phyloP scores from a whole-genome alignment of 306 rosid genomes.

The Lotus japonicus region DNA sequence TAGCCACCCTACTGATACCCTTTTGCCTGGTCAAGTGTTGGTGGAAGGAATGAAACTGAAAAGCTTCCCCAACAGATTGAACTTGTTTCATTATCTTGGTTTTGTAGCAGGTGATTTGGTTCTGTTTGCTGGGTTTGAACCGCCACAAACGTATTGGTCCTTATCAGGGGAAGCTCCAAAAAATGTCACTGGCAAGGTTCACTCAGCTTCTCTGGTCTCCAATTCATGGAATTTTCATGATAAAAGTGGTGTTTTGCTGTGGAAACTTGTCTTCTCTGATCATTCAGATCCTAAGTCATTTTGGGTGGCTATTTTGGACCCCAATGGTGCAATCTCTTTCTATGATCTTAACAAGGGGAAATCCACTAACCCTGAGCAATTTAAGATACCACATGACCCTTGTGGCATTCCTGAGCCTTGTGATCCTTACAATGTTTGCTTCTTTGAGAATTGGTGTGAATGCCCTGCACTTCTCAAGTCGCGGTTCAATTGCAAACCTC shows the following conservation, averaged over 20 bases:
- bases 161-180: slow-evolving; percentile 38
- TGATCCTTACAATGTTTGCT: slow-evolving; percentile 60
- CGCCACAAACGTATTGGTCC: slow-evolving; percentile 80
- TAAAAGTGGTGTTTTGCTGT: slow-evolving; percentile 32
- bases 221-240: slow-evolving; percentile 77
- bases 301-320: slow-evolving; percentile 69
- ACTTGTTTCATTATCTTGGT: slow-evolving; percentile 49
- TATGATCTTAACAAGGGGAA: slow-evolving; percentile 42
- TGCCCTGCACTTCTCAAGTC: slow-evolving; percentile 76
- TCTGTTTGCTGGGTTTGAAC: slow-evolving; percentile 57
- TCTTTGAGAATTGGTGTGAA: slow-evolving; percentile 50
- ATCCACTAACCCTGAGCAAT: slow-evolving; percentile 34
- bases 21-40: slow-evolving; percentile 63
- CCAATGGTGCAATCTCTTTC: slow-evolving; percentile 60
- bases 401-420: slow-evolving; percentile 84
- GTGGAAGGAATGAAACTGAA: slow-evolving; percentile 65
- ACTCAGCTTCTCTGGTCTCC: slow-evolving; percentile 42
- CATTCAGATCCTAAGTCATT: slow-evolving; percentile 35
- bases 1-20: slow-evolving; percentile 83
- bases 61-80: slow-evolving; percentile 51
- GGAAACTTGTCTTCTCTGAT: slow-evolving; percentile 53
- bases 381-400: slow-evolving; percentile 48
- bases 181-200: slow-evolving; percentile 37
- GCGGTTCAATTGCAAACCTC: slow-evolving; percentile 49
- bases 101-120: slow-evolving; percentile 54